Base-by-base conservation (phyloP, 2,329 filamentous ascomycete species). In the Akanthomyces muscarius region DNA sequence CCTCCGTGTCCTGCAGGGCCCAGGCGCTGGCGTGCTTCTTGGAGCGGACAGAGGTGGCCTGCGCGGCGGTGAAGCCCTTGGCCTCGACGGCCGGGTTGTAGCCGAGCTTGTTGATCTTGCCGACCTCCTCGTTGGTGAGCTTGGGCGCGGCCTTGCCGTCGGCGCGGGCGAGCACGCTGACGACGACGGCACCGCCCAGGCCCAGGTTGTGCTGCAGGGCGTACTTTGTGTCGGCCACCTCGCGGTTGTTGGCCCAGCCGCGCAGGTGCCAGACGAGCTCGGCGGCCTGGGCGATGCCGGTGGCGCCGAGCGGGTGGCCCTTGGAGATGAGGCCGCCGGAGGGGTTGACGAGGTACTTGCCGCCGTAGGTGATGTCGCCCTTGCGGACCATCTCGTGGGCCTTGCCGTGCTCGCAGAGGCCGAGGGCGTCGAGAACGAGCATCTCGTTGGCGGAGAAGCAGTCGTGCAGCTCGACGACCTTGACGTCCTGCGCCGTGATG, bases 391-490 rank as follows among this genome's bases (percentile, higher is more conserved):
- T 86, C 77, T 97, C 92, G 74, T 97, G 93, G 0, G 94, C 95
- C 75, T 92, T 94, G 18, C 94, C 94, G 16, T 83, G 86, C 64
- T 87, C 87, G 47, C 83, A 86, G 13, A 98, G 83, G 1, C 92
- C 92, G 1, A 98, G 83, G 0, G 91, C 91, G 73, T 98, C 94
- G 57, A 98, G 87, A 1, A 87, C 88, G 58, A 95, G 84, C 89
- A 98, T 90, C 81, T 98, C 91, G 75, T 98, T 98, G 30, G 94
- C 88, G 21, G 88, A 92, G 83, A 98, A 98, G 80, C 95, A 98
- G 79, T 98, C 95, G 77, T 98, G 95, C 65, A 98, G 81, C 79
- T 98, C 94, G 71, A 91, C 92, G 18, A 98, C 90, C 71, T 89
- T 87, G 66, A 94, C 83, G 67, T 96, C 90, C 41, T 79, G 76